A percentile compares a stretch with the other conserved stretches of the same genome.
phyloP scores from a whole-genome alignment of 2,329 filamentous ascomycete species.

The Cladophialophora carrionii region DNA sequence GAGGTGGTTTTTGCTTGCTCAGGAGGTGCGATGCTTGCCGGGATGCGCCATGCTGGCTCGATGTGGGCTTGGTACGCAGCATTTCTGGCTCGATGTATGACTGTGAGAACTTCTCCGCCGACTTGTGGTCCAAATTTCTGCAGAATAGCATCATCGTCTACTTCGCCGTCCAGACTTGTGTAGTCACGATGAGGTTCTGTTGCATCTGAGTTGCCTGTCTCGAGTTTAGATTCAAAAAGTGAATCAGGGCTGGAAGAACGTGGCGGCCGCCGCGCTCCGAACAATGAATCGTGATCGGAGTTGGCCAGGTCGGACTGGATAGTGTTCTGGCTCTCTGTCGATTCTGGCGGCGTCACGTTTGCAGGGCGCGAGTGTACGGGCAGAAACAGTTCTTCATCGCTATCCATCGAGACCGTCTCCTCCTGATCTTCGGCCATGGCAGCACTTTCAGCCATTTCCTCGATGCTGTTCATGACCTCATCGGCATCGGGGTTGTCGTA shows the following conservation, averaged over 20 bases:
- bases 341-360: constrained; percentile 12
- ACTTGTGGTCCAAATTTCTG: constrained; percentile 30
- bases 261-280: constrained; percentile 13
- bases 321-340: constrained; percentile 9
- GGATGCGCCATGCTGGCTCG: constrained; percentile 39
- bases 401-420: constrained; percentile 7
- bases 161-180: constrained; percentile 10
- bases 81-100: constrained; percentile 29
- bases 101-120: constrained; percentile 31
- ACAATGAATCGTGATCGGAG: constrained; percentile 30
- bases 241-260: constrained; percentile 35
- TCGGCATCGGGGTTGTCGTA: constrained; percentile 26
- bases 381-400: constrained; percentile 27
- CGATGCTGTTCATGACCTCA: constrained; percentile 36
- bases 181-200: neutral
- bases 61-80: constrained; percentile 35
- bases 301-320: constrained; percentile 5
- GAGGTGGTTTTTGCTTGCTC: constrained; percentile 10
- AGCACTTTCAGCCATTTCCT: constrained; percentile 37
- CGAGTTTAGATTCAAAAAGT: constrained; percentile 29
- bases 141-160: constrained; percentile 23
- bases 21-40: constrained; percentile 22
- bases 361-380: constrained; percentile 5
- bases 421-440: constrained; percentile 27
- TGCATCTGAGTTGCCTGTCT: neutral